These are phyloP conservation scores for Lentinula edodes DNA, from an alignment of 768 basidiomycete species.

Conservation along the genomic window DNA sequence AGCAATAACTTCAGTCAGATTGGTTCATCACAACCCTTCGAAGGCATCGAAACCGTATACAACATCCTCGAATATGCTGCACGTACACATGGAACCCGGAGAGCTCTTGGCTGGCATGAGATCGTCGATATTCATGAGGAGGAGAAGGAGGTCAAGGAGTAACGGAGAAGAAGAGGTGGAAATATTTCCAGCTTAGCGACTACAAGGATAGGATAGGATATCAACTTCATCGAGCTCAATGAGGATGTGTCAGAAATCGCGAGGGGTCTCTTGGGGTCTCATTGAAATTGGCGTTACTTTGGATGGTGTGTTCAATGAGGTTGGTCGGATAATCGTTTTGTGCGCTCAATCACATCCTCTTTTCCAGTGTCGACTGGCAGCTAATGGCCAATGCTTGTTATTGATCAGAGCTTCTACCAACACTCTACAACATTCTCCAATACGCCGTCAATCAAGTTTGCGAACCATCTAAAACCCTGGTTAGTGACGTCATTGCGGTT, in stretches of 20 bases:
- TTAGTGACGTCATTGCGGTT: constrained; percentile 53
- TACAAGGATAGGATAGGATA: constrained; percentile 56
- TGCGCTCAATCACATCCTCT: neutral
- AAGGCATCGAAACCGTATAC: constrained; percentile 75
- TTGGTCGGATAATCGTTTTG: constrained; percentile 26
- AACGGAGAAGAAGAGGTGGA: constrained; percentile 91
- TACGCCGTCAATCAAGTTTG: constrained; percentile 77
- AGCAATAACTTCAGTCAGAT: constrained; percentile 46
- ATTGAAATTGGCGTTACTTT: constrained; percentile 62
- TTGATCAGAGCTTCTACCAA: constrained; percentile 86
- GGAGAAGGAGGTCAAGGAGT: constrained; percentile 82
- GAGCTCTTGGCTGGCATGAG: constrained; percentile 79
- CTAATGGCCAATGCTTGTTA: constrained; percentile 84
- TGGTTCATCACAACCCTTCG: constrained; percentile 58
- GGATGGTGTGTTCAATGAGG: constrained; percentile 81
- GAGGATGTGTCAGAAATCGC: constrained; percentile 60
- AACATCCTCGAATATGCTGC: constrained; percentile 76
- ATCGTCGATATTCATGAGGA: constrained; percentile 69
- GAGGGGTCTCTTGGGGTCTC: constrained; percentile 68
- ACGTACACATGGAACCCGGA: constrained; percentile 65
- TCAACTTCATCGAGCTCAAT: constrained; percentile 67
- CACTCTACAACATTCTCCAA: constrained; percentile 62
- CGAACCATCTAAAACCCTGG: constrained; percentile 39
- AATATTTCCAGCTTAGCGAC: constrained; percentile 87
- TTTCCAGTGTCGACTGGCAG: constrained; percentile 76